Conservation (phyloP, 768 basidiomycete species). For the Boletus rubropictus region DNA sequence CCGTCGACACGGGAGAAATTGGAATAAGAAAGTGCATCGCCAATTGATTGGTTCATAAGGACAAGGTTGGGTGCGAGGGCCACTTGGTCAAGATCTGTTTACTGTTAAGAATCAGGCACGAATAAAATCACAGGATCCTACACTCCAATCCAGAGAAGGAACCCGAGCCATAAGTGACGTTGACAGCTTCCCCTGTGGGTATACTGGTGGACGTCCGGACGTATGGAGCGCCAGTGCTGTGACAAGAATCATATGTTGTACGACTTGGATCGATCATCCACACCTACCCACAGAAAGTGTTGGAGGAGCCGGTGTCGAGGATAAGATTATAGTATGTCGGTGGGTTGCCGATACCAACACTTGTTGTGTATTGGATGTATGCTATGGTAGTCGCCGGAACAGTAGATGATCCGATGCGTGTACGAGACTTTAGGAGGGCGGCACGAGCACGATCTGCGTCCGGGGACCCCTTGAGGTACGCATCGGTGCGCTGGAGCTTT, state of each 20-base stretch:
- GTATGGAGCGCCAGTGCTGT: conserved; percentile 20
- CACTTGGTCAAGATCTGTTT: conserved; percentile 23
- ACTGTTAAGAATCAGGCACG: not conserved
- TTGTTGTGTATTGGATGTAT: conserved; percentile 16
- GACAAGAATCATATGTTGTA: not conserved
- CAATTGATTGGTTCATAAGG: conserved; percentile 28
- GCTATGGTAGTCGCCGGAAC: conserved; percentile 12
- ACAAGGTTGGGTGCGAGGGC: conserved; percentile 21
- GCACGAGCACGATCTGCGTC: conserved; percentile 18
- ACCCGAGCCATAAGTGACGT: conserved; percentile 6
- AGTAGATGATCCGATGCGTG: conserved; percentile 5
- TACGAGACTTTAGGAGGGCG: conserved; percentile 2
- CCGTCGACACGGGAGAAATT: conserved; percentile 23
- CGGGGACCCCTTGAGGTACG: conserved; percentile 15
- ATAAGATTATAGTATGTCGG: conserved; percentile 26
- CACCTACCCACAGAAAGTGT: conserved; percentile 24
- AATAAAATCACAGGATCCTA: not conserved
- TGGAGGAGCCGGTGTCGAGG: conserved; percentile 31
- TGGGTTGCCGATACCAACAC: conserved; percentile 25
- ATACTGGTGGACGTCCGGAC: conserved; percentile 20
- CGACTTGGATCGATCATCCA: not conserved
- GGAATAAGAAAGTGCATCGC: conserved; percentile 12
- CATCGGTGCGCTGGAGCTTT: conserved; percentile 9
- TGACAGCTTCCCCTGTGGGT: conserved; percentile 20
- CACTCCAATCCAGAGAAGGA: conserved; percentile 34